Conservation (phyloP, 2,329 filamentous ascomycete species). For the Leptoxyphium fumago region DNA sequence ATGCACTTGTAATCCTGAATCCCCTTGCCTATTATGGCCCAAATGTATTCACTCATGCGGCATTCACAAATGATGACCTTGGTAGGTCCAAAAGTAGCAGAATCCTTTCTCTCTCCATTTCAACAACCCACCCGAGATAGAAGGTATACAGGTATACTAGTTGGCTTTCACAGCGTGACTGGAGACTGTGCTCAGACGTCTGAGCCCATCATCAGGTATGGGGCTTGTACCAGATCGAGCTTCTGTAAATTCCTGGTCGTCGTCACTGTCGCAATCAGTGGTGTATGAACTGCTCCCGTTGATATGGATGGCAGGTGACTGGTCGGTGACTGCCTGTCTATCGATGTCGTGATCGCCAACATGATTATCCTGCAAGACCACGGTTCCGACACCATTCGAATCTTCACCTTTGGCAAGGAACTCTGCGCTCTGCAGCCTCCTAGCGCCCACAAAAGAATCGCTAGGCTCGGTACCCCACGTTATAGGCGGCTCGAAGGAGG, state of each 20-base stretch:
- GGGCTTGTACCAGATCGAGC: not conserved
- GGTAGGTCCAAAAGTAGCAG: no score
- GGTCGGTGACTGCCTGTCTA: not conserved
- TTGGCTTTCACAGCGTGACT: not conserved
- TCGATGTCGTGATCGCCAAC: not conserved
- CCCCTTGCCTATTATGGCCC: no score
- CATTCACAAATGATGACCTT: no score
- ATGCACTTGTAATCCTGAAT: no score
- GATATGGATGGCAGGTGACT: not conserved
- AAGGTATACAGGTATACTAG: not conserved
- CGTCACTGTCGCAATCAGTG: not conserved
- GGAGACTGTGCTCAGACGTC: not conserved
- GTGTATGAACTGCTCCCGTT: not conserved
- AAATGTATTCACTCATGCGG: no score
- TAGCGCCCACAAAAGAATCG: not conserved
- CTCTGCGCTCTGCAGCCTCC: not conserved
- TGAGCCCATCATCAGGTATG: not conserved
- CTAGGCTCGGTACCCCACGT: not conserved
- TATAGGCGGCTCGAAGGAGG: not conserved
- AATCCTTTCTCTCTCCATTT: no score
- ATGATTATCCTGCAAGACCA: not conserved
- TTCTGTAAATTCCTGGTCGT: not conserved
- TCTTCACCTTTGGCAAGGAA: not conserved
- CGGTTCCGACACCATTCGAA: not conserved
- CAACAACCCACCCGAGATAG: not conserved